Evolutionary conservation across 306 rosid genomes (phyloP).

Genomic region (Cucumis hystrix): DNA sequence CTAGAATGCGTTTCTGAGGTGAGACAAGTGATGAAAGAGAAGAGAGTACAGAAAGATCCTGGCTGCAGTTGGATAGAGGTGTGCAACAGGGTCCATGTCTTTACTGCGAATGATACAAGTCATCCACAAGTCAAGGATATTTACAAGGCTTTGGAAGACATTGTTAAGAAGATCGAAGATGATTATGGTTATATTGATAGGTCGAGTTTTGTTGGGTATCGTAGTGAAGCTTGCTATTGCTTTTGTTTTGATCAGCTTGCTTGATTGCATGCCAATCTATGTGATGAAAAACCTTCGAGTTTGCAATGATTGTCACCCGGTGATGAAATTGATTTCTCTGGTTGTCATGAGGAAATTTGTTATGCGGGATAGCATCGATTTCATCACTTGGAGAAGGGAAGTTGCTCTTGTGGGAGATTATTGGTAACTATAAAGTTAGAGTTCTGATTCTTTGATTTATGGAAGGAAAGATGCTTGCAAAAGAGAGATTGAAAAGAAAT

Average conservation of each 20-base stretch:
- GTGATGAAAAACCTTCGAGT: conserved; percentile 51
- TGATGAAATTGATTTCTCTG: conserved; percentile 35
- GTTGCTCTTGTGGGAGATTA: conserved; percentile 41
- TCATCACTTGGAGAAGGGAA: conserved; percentile 44
- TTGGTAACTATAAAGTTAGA: conserved; percentile 20
- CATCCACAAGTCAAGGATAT: conserved; percentile 43
- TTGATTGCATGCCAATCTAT: conserved; percentile 41
- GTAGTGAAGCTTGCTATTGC: conserved; percentile 47
- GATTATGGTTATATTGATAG: conserved; percentile 19
- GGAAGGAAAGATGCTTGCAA: neutral
- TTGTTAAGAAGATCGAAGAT: conserved; percentile 35
- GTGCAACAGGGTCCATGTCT: conserved; percentile 42
- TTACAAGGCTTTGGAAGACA: conserved; percentile 29
- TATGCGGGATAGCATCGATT: conserved; percentile 41
- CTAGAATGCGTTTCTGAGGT: conserved; percentile 34
- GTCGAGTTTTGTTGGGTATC: conserved; percentile 21
- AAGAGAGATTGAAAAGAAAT: neutral
- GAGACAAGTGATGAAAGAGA: conserved; percentile 33
- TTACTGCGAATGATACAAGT: conserved; percentile 38
- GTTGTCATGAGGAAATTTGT: conserved; percentile 41
- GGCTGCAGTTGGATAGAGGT: conserved; percentile 62
- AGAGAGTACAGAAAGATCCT: conserved; percentile 36
- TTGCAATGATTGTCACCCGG: conserved; percentile 44
- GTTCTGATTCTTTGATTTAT: neutral
- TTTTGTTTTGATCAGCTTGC: conserved; percentile 42